These are phyloP conservation scores for Debaryomyces sp. DNA, from an alignment of 1,139 yeast species.

Conservation along the genomic window DNA sequence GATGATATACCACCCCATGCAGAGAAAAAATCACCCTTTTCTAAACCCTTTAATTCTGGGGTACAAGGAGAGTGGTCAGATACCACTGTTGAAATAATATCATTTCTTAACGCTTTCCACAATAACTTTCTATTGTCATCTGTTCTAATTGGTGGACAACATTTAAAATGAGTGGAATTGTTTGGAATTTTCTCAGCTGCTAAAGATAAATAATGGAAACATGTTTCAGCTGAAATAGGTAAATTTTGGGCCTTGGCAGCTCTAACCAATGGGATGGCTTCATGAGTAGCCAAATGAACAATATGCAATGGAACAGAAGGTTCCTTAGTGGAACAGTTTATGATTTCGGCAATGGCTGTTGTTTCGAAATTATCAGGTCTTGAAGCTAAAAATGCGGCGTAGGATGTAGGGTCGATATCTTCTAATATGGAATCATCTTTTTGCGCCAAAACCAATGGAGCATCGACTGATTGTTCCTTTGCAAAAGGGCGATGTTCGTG, in stretches of 20 bases:
- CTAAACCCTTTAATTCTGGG: conserved; percentile 81
- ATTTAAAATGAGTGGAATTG: conserved; percentile 81
- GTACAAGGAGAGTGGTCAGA: conserved; percentile 97
- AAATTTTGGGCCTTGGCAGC: conserved; percentile 63
- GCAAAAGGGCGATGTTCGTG: conserved; percentile 16
- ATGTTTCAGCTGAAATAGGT: conserved; percentile 82
- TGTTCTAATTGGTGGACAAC: conserved; percentile 92
- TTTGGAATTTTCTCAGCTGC: conserved; percentile 75
- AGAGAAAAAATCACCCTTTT: conserved; percentile 81
- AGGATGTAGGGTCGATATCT: conserved; percentile 64
- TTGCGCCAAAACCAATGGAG: conserved; percentile 51
- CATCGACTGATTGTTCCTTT: conserved; percentile 9
- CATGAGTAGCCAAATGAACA: conserved; percentile 85
- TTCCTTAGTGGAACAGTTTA: conserved; percentile 57
- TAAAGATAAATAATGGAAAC: conserved; percentile 85
- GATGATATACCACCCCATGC: conserved; percentile 99
- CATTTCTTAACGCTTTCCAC: conserved; percentile 74
- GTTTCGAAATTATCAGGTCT: conserved; percentile 89
- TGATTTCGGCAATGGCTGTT: conserved; percentile 74
- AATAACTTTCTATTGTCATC: conserved; percentile 67
- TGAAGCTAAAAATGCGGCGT: conserved; percentile 75
- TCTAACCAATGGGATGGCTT: conserved; percentile 72
- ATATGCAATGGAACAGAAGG: conserved; percentile 81
- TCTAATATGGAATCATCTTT: conserved; percentile 44
- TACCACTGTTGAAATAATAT: conserved; percentile 80